Evolutionary conservation across 2,329 filamentous ascomycete genomes (phyloP), one percentile per base, ranked within the genome.

Genomic region (Claviceps monticola): DNA sequence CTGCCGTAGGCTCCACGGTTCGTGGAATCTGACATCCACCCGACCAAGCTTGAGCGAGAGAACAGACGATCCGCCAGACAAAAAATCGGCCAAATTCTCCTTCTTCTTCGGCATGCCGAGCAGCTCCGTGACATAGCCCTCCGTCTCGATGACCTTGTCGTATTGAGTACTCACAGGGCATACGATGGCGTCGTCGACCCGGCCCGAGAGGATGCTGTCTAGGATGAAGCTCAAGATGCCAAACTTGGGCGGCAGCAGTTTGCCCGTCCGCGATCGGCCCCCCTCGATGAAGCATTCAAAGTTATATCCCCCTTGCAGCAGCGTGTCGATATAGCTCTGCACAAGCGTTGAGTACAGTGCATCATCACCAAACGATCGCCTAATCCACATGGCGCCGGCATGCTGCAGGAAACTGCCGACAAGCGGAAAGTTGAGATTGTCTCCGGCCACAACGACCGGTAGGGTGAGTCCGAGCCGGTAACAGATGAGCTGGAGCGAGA

Each of bases 281-380:
- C 93, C 93, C 70, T 98, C 93, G 54, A 98, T 94, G 61, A 98
- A 98, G 66, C 93, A 98, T 66, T 96, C 91, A 48, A 98, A 80
- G 64, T 98, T 97, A 68, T 84, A 95, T 0, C 93, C 93, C 56
- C 88, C 83, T 62, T 93, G 87, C 2, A 98, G 73, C 44, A 98
- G 66, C 0, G 88, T 94, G 65, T 98, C 93, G 59, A 98, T 89
- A 62, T 98, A 98, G 6, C 89, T 80, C 66, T 98, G 93, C 6
- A 98, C 91, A n/a, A 97, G 74, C 0, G 90, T 91, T 5, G 82
- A 81, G 65, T 98, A 98, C 1, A 98, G 71, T 38, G 86, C 80
- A 64, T 98, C 93, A 55, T 95, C 87, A 43, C 89, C 90, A 67
- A 98, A 98, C 49, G 86, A 86, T 46, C 93, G 75, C 48, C 93